Base-by-base conservation (phyloP, 2,329 filamentous ascomycete species). In the Biscogniauxia marginata region DNA sequence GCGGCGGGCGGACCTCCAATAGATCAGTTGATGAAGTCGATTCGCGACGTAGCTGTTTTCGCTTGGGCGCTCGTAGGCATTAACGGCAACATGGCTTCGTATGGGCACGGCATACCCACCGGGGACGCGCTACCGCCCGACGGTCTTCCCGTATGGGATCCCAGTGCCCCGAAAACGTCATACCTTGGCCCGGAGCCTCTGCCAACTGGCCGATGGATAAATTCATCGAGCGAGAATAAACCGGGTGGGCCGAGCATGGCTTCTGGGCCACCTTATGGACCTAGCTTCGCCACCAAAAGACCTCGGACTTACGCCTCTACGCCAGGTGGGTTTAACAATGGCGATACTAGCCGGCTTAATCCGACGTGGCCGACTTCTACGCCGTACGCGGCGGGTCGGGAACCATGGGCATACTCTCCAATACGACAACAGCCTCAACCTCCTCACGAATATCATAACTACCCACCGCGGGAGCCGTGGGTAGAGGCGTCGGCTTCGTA, bases 11-110 rank as follows among this genome's bases (percentile, higher is more conserved):
- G 82, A n/a, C 84, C 84, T 39, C 76, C 81, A 18, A 68, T 80
- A 48, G 80, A 84, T 22, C 81, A 85, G 53, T 84, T 95, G 65
- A 91, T 95, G 88, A 80, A 82, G 53, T 88, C 87, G 2, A 96
- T 96, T 62, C 86, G 89, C 55, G 90, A 95, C 53, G 88, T 93
- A 49, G 90, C 89, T 1, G 88, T 95, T n/a, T 95, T 96, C 69
- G 90, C 90, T 8, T 96, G 90, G 90, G 88, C 87, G 1, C 74
- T 93, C 9, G 84, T 86, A 21, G 90, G 90, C 20, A 93, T 93
- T 75, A 93, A 95, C 70, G 88, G 88, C 13, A 87, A 84, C 44
- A 74, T 93, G 53, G 84, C 86, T 16, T 78, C 83, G 3, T 88
- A 87, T 65, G 78, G 83, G 47, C 78, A 77, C 4, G 88, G 89